Evolutionary conservation across 176 grass and related monocot species (phyloP), one percentile per base, ranked within the genome.

Genomic region (Eragrostis nindensis): DNA sequence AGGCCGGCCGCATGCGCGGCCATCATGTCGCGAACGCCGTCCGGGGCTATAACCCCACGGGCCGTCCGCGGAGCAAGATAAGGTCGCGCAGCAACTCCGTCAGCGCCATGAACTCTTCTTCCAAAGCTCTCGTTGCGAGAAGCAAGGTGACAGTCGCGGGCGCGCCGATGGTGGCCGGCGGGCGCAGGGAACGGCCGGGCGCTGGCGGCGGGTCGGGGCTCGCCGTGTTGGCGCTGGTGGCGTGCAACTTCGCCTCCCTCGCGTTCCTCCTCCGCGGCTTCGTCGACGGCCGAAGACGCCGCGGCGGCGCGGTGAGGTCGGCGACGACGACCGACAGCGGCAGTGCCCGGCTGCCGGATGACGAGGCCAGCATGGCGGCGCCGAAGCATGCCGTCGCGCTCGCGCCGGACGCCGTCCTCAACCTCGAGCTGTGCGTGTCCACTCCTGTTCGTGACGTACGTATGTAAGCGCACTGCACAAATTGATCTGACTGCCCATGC

Each of bases 391-490:
- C 46, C 38, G 25, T 77, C 67, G 68, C 79, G 21, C 61, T 36
- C 32, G 32, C 32, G 32, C 32, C 62, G 62, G 94, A 92, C 76
- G 39, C 79, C 24, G 42, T 90, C 22, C 81, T 97, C 39, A 86
- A 89, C 62, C 94, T 94, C 22, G 82, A 77, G 74, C 75, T 82
- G 94, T 97, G 64, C 78, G 86, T 82, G 65, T n/a, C 70, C 39
- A 21, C 46, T n/a, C n/a, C n/a, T n/a, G n/a, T n/a, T n/a, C n/a
- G n/a, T n/a, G n/a, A n/a, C n/a, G n/a, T n/a, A n/a, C n/a, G n/a
- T n/a, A n/a, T n/a, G n/a, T n/a, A n/a, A n/a, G n/a, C n/a, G 17
- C 16, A 27, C 48, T 2, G 3, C 26, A 11, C 60, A 41, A 38
- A 36, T 56, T 11, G 22, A 18, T 24, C 40, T 24, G 18, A 10